These are phyloP conservation scores for Debaryomyces maramus DNA, from an alignment of 805 yeast genomes.

Conservation along the genomic window DNA sequence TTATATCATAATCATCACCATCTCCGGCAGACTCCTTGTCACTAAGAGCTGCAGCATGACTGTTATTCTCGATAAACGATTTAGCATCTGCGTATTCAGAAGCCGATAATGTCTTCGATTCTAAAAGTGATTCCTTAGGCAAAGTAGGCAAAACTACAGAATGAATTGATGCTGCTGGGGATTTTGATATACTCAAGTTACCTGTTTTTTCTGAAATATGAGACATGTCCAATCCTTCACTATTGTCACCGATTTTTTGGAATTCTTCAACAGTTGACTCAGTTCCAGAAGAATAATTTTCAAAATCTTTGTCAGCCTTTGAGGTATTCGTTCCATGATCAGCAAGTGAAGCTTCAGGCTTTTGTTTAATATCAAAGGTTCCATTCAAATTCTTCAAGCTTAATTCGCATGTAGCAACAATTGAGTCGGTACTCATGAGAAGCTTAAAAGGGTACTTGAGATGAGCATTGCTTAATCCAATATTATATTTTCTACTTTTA, in stretches of 20 bases:
- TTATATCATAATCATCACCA: slow-evolving; percentile 34
- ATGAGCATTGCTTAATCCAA: slow-evolving; percentile 30
- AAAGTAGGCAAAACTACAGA: slow-evolving; percentile 33
- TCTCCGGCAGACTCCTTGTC: slow-evolving; percentile 12
- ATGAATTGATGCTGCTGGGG: slow-evolving; percentile 19
- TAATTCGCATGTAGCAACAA: slow-evolving; percentile 21
- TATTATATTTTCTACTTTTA: slow-evolving; percentile 33
- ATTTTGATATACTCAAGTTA: not conserved
- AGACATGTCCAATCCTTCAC: not conserved
- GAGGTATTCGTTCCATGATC: not conserved
- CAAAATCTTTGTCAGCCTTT: not conserved
- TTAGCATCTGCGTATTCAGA: slow-evolving; percentile 24
- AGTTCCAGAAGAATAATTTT: not conserved
- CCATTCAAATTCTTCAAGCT: slow-evolving; percentile 25
- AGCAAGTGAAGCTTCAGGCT: not conserved
- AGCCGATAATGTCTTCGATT: slow-evolving; percentile 10
- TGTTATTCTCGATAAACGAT: slow-evolving; percentile 8
- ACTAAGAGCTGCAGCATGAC: not conserved
- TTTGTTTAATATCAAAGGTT: slow-evolving; percentile 7
- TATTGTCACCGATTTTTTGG: slow-evolving; percentile 1
- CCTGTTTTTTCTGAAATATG: slow-evolving; percentile 2
- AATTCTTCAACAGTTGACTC: slow-evolving; percentile 2
- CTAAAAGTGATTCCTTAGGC: slow-evolving; percentile 25
- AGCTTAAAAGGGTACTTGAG: slow-evolving; percentile 35
- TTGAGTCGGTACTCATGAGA: slow-evolving; percentile 20